Evolutionary conservation across 345 rosid genomes (phyloP).

Genomic region (Erysimum cheiranthoides): DNA sequence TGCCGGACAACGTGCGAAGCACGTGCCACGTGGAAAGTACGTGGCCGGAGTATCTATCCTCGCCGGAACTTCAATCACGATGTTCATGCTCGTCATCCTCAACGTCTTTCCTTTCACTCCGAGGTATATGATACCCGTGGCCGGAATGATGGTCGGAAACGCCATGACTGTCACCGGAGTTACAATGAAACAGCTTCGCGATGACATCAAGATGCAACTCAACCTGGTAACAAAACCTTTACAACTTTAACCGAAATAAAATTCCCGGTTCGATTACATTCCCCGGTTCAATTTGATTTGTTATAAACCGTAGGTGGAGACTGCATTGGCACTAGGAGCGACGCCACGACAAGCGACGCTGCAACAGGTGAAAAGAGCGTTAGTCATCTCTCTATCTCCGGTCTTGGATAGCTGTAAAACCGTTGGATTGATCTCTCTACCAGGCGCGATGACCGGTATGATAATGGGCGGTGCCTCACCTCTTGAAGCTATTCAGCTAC

Average conservation of each 20-base stretch:
- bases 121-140: slow-evolving; percentile 79
- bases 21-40: slow-evolving; percentile 75
- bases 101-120: slow-evolving; percentile 94
- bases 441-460: slow-evolving; percentile 92
- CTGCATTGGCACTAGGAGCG: slow-evolving; percentile 89
- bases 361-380: slow-evolving; percentile 75
- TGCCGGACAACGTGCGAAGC: slow-evolving; percentile 83
- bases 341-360: slow-evolving; percentile 79
- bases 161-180: slow-evolving; percentile 95
- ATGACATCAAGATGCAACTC: slow-evolving; percentile 77
- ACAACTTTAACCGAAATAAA: neutral
- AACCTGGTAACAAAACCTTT: slow-evolving; percentile 54
- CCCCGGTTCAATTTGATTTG: neutral
- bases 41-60: slow-evolving; percentile 79
- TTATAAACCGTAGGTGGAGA: slow-evolving; percentile 64
- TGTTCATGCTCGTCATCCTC: slow-evolving; percentile 68
- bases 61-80: slow-evolving; percentile 68
- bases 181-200: slow-evolving; percentile 87
- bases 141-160: slow-evolving; percentile 98
- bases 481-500: slow-evolving; percentile 84
- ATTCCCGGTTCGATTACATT: neutral
- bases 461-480: slow-evolving; percentile 99
- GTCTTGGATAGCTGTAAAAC: slow-evolving; percentile 91
- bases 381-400: slow-evolving; percentile 85
- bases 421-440: slow-evolving; percentile 87